Percentiles rank a stretch among this genome's conserved stretches.
phyloP scores from a whole-genome alignment of 106 monocot species.

The Hemerocallis citrina region DNA sequence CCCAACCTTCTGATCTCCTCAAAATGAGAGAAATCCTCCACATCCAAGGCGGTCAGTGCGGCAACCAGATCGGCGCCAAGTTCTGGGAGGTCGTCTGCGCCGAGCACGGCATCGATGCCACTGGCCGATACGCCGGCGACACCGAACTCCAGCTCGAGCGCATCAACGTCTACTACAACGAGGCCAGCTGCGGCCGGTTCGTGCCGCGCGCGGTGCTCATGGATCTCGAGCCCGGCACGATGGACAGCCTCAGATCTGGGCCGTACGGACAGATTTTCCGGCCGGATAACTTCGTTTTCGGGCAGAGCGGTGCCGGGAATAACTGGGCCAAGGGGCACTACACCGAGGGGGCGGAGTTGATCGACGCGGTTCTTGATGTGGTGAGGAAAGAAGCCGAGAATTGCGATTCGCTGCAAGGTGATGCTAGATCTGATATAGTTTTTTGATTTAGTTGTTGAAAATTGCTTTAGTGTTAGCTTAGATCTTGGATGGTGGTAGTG shows the following conservation, averaged over 20 bases:
- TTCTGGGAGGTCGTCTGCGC: slow-evolving; percentile 16
- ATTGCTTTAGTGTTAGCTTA: no score
- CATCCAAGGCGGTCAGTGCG: slow-evolving; percentile 17
- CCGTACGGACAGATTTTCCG: slow-evolving; percentile 15
- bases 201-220: slow-evolving; percentile 17
- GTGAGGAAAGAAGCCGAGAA: slow-evolving; percentile 23
- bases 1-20: background rate
- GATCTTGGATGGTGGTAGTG: no score
- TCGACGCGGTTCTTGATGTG: slow-evolving; percentile 15
- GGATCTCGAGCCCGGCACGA: slow-evolving; percentile 21
- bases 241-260: slow-evolving; percentile 16
- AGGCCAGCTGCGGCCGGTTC: slow-evolving; percentile 15
- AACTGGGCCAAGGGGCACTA: no score
- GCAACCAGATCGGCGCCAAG: slow-evolving; percentile 17
- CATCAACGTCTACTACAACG: slow-evolving; percentile 21
- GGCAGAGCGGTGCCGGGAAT: slow-evolving; percentile 13
- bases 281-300: slow-evolving; percentile 19
- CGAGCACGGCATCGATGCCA: slow-evolving; percentile 10
- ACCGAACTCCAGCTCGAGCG: slow-evolving; percentile 12
- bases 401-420: slow-evolving; percentile 15
- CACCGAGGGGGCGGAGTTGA: slow-evolving; percentile 15
- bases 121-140: slow-evolving; percentile 6
- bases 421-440: background rate
- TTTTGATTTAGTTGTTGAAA: no score
- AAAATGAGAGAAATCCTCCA: slow-evolving; percentile 20